These are phyloP conservation scores for Acanthamoeba healyi DNA, from an alignment of 208 protist species.

Conservation along the genomic window DNA sequence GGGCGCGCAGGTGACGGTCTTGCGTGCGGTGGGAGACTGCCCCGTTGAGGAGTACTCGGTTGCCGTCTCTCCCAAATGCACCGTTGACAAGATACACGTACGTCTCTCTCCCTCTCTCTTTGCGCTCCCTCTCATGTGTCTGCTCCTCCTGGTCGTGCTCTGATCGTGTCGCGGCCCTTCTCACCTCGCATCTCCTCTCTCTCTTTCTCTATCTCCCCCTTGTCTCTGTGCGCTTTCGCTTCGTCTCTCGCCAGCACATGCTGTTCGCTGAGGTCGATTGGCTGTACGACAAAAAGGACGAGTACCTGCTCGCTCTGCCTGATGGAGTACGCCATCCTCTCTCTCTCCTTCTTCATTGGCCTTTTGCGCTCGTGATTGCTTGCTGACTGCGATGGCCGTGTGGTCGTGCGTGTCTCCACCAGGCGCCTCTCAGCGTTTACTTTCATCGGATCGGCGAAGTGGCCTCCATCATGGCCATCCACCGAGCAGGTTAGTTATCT, in stretches of 20 bases:
- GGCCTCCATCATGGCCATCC: constrained; percentile 11
- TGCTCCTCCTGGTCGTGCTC: too few species aligned
- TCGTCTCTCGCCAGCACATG: constrained; percentile 18
- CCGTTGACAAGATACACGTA: constrained; percentile 27
- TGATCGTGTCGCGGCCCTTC: too few species aligned
- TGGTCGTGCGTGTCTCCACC: background rate
- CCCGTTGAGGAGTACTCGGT: constrained; percentile 14
- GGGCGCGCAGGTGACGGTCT: background rate
- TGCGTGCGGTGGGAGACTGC: constrained; percentile 16
- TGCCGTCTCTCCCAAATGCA: constrained; percentile 1
- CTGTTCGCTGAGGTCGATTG: background rate
- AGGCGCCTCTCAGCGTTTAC: constrained; percentile 1
- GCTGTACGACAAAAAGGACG: constrained; percentile 10
- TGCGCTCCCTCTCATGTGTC: too few species aligned
- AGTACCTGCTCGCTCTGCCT: background rate
- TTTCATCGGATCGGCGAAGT: constrained; percentile 39
- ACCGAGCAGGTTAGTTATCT: background rate
- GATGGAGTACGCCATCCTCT: background rate
- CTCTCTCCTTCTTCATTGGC: background rate
- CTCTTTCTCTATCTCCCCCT: too few species aligned
- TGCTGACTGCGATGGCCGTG: too few species aligned
- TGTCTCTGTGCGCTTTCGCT: too few species aligned
- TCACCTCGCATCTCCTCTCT: too few species aligned
- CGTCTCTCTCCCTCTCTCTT: too few species aligned
- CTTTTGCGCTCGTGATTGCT: background rate